phyloP scores from a whole-genome alignment of 371 early-diverging fungal species.

The Mortierella sp. region DNA sequence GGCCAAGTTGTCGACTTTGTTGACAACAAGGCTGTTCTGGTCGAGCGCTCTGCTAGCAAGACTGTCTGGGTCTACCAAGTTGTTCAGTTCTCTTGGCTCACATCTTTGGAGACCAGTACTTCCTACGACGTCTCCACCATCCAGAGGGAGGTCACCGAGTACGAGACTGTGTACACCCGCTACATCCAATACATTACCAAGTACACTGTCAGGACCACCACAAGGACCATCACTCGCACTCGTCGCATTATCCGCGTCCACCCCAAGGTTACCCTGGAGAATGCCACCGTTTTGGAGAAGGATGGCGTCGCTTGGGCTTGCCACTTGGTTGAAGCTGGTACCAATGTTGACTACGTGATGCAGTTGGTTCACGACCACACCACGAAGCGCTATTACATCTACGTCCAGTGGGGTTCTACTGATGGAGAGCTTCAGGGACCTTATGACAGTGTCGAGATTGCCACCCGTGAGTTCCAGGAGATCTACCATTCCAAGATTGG shows the following conservation, averaged over 20 bases:
- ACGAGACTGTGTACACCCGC: slow-evolving; percentile 49
- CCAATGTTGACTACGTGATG: slow-evolving; percentile 43
- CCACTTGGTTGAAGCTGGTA: slow-evolving; percentile 46
- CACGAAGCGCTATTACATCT: slow-evolving; percentile 38
- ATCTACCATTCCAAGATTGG: slow-evolving; percentile 28
- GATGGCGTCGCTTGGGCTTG: slow-evolving; percentile 38
- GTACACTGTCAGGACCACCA: slow-evolving; percentile 31
- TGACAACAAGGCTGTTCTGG: slow-evolving; percentile 38
- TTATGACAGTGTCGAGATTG: slow-evolving; percentile 28
- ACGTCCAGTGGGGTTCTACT: slow-evolving; percentile 46
- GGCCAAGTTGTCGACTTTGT: slow-evolving; percentile 43
- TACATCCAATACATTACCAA: slow-evolving; percentile 40
- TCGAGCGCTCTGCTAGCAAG: slow-evolving; percentile 41
- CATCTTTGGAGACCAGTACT: slow-evolving; percentile 17
- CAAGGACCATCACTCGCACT: slow-evolving; percentile 24
- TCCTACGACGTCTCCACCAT: slow-evolving; percentile 14
- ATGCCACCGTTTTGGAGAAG: slow-evolving; percentile 35
- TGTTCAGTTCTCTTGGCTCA: slow-evolving; percentile 33
- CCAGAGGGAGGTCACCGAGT: slow-evolving; percentile 41
- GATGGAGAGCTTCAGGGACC: slow-evolving; percentile 43
- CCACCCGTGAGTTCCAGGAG: slow-evolving; percentile 43
- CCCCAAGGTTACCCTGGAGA: slow-evolving; percentile 16
- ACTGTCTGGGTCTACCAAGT: slow-evolving; percentile 42
- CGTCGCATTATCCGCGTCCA: slow-evolving; percentile 46
- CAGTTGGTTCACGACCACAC: slow-evolving; percentile 41